These are phyloP conservation scores for Immersiella caudata DNA, from an alignment of 495 filamentous ascomycete genomes.

Conservation along the genomic window DNA sequence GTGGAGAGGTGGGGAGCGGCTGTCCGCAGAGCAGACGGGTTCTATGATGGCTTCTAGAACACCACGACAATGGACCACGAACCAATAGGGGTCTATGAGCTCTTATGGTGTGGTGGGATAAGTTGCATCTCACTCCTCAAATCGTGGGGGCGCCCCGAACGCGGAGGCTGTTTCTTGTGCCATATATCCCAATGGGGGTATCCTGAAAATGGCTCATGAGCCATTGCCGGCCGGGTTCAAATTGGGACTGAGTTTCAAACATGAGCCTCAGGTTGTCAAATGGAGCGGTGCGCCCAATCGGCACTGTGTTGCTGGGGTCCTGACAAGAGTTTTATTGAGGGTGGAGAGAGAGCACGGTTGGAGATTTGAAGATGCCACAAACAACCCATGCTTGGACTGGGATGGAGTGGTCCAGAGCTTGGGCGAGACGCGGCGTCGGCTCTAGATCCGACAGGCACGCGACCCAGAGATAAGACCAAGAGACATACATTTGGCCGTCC, in stretches of 20 bases:
- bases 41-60: background rate
- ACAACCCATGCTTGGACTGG: background rate
- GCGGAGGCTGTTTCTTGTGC: background rate
- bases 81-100: background rate
- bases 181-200: background rate
- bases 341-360: no score
- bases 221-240: background rate
- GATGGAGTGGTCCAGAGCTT: background rate
- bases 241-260: background rate
- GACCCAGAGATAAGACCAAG: background rate
- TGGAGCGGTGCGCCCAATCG: no score
- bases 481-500: background rate
- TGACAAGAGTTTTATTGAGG: no score
- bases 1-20: background rate
- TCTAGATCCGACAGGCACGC: background rate
- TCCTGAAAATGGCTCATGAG: background rate
- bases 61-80: background rate
- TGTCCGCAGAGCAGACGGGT: background rate
- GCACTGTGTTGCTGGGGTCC: no score
- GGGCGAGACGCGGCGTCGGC: background rate
- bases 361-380: no score
- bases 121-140: background rate
- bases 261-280: no score
- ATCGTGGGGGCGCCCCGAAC: background rate
- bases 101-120: background rate